Conservation (phyloP, 148 eudicot species). For the Chenopodium album region DNA sequence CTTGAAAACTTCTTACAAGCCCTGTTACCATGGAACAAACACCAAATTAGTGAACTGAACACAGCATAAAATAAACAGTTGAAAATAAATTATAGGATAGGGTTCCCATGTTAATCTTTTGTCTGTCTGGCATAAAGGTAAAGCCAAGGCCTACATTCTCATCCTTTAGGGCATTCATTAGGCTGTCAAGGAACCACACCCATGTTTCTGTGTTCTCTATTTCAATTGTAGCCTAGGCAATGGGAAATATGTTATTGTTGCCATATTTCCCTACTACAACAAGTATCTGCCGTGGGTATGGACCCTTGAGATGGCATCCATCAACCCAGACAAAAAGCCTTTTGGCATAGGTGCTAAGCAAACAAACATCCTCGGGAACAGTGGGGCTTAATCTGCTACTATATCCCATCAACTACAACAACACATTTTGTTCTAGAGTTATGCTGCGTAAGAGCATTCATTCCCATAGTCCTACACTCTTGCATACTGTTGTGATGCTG, state of each 20-base stretch:
- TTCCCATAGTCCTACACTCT: too few relatives aligned
- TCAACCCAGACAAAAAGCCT: background rate
- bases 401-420: too few relatives aligned
- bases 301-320: background rate
- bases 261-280: background rate
- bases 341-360: background rate
- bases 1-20: background rate
- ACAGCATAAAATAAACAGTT: too few relatives aligned
- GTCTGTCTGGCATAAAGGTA: background rate
- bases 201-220: background rate
- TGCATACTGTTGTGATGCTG: too few relatives aligned
- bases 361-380: too few relatives aligned
- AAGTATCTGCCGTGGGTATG: background rate
- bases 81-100: too few relatives aligned
- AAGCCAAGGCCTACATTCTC: background rate
- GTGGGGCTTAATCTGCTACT: too few relatives aligned
- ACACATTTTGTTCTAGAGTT: too few relatives aligned
- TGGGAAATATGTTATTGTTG: background rate
- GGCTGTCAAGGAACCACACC: background rate
- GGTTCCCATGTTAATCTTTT: background rate
- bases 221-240: background rate
- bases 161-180: background rate
- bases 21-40: too few relatives aligned
- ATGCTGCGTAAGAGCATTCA: too few relatives aligned
- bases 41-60: too few relatives aligned